phyloP scores from a whole-genome alignment of 139 green algal genomes.

The Closterium sp. region DNA sequence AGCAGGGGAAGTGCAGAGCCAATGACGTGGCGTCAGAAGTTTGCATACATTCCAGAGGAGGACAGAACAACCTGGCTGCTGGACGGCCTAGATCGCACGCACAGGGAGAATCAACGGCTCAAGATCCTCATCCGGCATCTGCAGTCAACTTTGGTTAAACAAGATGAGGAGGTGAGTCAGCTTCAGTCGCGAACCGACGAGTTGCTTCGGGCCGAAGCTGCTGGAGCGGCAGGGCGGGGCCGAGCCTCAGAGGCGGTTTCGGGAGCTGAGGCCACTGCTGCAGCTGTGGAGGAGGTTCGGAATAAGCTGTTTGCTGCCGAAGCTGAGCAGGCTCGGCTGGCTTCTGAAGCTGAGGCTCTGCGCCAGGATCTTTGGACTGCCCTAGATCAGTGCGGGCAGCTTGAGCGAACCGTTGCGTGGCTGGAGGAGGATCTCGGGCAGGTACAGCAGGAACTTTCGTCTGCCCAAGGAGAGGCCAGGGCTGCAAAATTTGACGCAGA shows the following conservation, averaged over 20 bases:
- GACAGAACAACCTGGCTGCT: background rate
- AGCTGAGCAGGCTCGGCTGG: background rate
- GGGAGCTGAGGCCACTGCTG: background rate
- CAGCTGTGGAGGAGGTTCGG: background rate
- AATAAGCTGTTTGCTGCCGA: background rate
- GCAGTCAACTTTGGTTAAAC: background rate
- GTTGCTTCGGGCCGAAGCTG: background rate
- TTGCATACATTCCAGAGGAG: background rate
- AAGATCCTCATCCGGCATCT: background rate
- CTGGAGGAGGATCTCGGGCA: background rate
- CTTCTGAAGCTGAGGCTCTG: background rate
- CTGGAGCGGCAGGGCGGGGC: background rate
- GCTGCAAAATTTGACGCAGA: background rate
- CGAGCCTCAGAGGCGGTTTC: background rate
- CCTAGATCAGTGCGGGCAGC: background rate
- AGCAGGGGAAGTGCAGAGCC: background rate
- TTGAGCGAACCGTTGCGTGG: background rate
- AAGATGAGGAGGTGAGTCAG: background rate
- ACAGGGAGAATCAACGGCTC: background rate
- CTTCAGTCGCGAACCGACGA: background rate
- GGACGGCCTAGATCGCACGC: background rate
- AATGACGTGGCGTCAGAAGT: background rate
- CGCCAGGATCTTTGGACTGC: background rate
- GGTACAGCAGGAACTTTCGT: background rate
- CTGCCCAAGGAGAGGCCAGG: background rate